Evolutionary conservation across 2,329 filamentous ascomycete species (phyloP).

Genomic region (Cordyceps militaris): DNA sequence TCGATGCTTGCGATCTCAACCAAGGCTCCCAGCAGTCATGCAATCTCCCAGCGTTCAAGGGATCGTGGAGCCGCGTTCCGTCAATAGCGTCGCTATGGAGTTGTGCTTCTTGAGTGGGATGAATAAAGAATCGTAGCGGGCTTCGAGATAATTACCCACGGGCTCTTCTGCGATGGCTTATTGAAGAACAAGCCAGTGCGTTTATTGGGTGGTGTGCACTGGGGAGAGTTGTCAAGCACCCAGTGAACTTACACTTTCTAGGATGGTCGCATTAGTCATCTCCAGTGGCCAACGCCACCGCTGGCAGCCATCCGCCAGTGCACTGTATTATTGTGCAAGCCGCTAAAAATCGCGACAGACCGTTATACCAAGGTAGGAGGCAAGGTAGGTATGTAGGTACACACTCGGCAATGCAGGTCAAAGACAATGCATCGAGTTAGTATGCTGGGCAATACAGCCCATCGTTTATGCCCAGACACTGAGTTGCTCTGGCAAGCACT

Average conservation of each 20-base stretch:
- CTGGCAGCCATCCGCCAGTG: neutral
- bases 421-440: no score
- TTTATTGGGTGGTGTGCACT: conserved; percentile 14
- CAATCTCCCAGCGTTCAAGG: neutral
- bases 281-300: neutral
- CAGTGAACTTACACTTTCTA: conserved; percentile 13
- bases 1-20: neutral
- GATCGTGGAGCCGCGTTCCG: neutral
- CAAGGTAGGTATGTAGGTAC: no score
- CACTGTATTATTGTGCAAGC: neutral
- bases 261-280: conserved; percentile 14
- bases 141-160: neutral
- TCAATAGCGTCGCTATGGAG: neutral
- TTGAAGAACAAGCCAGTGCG: neutral
- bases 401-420: no score
- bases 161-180: neutral
- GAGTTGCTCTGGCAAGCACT: no score
- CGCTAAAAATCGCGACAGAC: no score
- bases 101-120: neutral
- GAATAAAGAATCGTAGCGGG: neutral
- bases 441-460: no score
- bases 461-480: no score
- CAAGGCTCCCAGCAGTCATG: neutral
- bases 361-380: no score
- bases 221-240: conserved; percentile 13